Evolutionary conservation across 1,284 basidiomycete genomes (phyloP).

Genomic region (Moniliella sp.): DNA sequence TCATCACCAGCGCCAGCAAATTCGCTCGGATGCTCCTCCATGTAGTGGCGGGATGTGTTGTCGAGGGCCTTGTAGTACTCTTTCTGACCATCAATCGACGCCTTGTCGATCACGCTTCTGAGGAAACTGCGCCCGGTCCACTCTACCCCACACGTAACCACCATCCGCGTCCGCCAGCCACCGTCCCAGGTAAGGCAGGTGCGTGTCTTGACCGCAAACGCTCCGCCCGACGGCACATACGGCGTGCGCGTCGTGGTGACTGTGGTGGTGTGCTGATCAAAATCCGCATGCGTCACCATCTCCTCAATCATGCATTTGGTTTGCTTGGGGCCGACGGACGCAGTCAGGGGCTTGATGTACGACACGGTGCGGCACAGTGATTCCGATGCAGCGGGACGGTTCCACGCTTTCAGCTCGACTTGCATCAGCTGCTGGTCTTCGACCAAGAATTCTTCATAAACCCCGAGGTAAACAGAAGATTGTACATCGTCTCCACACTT

Average conservation of each 20-base stretch:
- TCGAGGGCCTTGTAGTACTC: conserved; percentile 61
- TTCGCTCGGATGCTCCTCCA: conserved; percentile 64
- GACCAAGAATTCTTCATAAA: conserved; percentile 81
- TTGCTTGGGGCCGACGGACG: conserved; percentile 66
- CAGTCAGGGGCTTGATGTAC: conserved; percentile 81
- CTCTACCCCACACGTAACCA: conserved; percentile 76
- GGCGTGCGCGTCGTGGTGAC: conserved; percentile 77
- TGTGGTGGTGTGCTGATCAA: conserved; percentile 60
- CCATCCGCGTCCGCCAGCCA: conserved; percentile 50
- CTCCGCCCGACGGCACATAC: conserved; percentile 75
- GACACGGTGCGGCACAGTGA: too few relatives aligned
- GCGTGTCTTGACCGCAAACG: conserved; percentile 75
- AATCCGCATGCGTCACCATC: conserved; percentile 58
- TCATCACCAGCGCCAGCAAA: conserved; percentile 66
- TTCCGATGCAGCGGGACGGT: too few relatives aligned
- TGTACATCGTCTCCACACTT: conserved; percentile 81
- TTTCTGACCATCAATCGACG: conserved; percentile 77
- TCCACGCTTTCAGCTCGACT: too few relatives aligned
- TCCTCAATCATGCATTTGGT: conserved; percentile 83
- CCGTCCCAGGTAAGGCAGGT: conserved; percentile 88
- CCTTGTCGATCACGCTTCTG: conserved; percentile 80
- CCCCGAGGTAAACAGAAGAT: conserved; percentile 80
- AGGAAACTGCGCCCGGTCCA: conserved; percentile 93
- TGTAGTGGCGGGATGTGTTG: conserved; percentile 52
- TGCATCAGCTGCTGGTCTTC: conserved; percentile 68